Percentiles rank a stretch among this genome's conserved stretches.
phyloP scores from a whole-genome alignment of 176 grass and related monocot genomes.

The Melocanna baccifera region DNA sequence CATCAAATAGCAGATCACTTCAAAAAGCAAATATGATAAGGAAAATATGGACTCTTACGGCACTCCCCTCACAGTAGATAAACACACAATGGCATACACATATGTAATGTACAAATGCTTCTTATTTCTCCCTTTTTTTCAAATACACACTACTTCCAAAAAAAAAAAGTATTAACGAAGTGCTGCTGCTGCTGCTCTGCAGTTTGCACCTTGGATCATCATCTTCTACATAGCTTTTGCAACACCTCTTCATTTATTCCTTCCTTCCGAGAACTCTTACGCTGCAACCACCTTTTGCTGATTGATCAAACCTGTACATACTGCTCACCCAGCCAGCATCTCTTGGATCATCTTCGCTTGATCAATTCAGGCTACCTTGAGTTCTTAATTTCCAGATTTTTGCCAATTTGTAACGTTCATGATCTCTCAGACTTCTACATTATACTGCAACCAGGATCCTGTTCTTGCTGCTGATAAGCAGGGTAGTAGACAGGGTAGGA shows the following conservation, averaged over 20 bases:
- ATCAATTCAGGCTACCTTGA: background rate
- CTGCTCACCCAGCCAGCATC: background rate
- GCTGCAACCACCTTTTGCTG: background rate
- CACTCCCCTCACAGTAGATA: background rate
- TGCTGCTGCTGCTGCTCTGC: background rate
- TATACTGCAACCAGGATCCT: slow-evolving; percentile 46
- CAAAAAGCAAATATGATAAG: too few relatives aligned
- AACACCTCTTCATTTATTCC: background rate
- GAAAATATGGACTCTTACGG: too few relatives aligned
- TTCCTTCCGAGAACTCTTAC: background rate
- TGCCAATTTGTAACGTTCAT: background rate
- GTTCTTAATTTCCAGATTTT: background rate
- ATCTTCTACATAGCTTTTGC: background rate
- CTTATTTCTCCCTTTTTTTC: background rate
- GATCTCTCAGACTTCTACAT: slow-evolving; percentile 14
- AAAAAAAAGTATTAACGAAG: background rate
- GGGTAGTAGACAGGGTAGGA: slow-evolving; percentile 41
- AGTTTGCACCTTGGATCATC: background rate
- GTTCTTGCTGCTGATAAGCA: slow-evolving; percentile 38
- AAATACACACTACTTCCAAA: background rate
- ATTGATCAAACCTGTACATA: background rate
- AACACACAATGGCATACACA: background rate
- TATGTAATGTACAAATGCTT: background rate
- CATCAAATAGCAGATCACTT: background rate
- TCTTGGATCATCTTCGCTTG: background rate